Evolutionary conservation across 1,139 yeast species (phyloP).

Genomic region (Suhomyces choctaworum): DNA sequence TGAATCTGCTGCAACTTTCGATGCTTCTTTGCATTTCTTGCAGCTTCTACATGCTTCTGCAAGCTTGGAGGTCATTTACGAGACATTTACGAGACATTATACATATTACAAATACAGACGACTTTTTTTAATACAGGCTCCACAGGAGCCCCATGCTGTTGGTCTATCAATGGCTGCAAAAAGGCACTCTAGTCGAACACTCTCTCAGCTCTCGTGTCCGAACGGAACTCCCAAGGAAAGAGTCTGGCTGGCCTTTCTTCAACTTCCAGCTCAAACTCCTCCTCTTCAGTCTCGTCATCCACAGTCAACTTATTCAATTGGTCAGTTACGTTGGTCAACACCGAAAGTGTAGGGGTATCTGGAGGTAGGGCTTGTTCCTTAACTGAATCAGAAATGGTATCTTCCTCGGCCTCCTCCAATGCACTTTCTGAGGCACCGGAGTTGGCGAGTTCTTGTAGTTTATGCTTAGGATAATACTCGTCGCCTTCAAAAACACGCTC

Average conservation of each 20-base stretch:
- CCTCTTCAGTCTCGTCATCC: slow-evolving; percentile 4
- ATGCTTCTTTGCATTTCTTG: too few relatives aligned
- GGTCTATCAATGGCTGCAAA: slow-evolving; percentile 4
- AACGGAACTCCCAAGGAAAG: slow-evolving; percentile 43
- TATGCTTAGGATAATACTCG: slow-evolving; percentile 34
- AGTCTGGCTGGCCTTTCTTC: slow-evolving; percentile 21
- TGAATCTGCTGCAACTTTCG: too few relatives aligned
- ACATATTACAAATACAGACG: too few relatives aligned
- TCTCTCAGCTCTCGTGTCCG: slow-evolving; percentile 26
- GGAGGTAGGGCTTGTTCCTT: slow-evolving; percentile 1
- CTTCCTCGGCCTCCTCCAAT: not conserved
- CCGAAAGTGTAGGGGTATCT: slow-evolving; percentile 6
- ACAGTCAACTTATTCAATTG: slow-evolving; percentile 7
- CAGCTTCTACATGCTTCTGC: not conserved
- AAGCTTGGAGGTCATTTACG: not conserved
- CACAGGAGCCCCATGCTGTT: too few relatives aligned
- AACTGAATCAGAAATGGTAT: not conserved
- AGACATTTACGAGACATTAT: not conserved
- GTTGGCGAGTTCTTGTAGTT: slow-evolving; percentile 12
- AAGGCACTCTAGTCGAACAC: slow-evolving; percentile 23
- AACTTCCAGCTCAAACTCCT: slow-evolving; percentile 4
- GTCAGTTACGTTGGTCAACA: slow-evolving; percentile 5
- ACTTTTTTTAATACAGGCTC: too few relatives aligned
- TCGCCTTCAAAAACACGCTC: slow-evolving; percentile 35
- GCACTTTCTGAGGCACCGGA: not conserved